These are phyloP conservation scores for Xylaria castorea DNA, from an alignment of 495 filamentous ascomycete genomes.

Conservation along the genomic window DNA sequence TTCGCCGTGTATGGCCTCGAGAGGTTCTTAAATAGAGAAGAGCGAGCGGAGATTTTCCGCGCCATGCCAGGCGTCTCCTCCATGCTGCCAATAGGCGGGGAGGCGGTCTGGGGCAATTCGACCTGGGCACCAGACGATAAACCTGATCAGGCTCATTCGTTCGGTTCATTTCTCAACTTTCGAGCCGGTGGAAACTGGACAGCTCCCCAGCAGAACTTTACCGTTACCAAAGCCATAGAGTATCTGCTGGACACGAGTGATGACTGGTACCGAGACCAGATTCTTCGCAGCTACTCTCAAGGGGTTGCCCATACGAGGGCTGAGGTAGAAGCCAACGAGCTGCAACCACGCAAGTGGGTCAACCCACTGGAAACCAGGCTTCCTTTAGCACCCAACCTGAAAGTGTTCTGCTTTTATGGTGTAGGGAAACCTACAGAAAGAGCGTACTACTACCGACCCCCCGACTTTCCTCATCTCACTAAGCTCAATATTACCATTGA, in stretches of 20 bases:
- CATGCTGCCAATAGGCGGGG: constrained; percentile 96
- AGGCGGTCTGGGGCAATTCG: constrained; percentile 90
- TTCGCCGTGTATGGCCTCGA: constrained; percentile 97
- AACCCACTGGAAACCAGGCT: constrained; percentile 93
- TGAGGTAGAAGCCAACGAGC: constrained; percentile 88
- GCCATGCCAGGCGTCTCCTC: constrained; percentile 96
- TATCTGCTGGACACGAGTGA: constrained; percentile 82
- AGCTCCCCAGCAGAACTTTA: constrained; percentile 72
- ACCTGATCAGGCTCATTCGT: constrained; percentile 72
- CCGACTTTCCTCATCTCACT: constrained; percentile 65
- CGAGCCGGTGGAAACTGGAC: constrained; percentile 64
- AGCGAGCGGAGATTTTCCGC: constrained; percentile 92
- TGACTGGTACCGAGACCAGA: constrained; percentile 79
- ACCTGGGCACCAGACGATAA: constrained; percentile 90
- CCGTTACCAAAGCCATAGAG: constrained; percentile 73
- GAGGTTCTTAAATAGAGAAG: constrained; percentile 88
- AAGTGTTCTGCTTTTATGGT: constrained; percentile 98
- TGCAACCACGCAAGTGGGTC: constrained; percentile 83
- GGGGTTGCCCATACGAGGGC: constrained; percentile 81
- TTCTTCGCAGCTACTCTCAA: constrained; percentile 79
- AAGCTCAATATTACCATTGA: constrained; percentile 90
- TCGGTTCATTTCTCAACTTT: constrained; percentile 87
- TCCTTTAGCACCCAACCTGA: constrained; percentile 86
- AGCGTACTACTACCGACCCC: constrained; percentile 86
- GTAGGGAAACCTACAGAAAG: constrained; percentile 91